phyloP scores from a whole-genome alignment of 345 rosid species.

The Arabidopsis thaliana region DNA sequence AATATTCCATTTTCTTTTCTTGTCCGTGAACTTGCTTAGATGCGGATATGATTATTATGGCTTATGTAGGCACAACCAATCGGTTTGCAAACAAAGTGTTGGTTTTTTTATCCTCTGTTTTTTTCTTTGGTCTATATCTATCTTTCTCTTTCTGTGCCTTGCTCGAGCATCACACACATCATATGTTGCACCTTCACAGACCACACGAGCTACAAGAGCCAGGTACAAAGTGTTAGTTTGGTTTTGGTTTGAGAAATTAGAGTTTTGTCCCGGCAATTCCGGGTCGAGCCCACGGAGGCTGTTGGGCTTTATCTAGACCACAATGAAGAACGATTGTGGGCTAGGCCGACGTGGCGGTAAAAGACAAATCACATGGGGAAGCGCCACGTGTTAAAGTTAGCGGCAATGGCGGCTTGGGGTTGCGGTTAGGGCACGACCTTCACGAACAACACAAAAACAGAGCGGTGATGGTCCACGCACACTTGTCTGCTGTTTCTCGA shows the following conservation, averaged over 20 bases:
- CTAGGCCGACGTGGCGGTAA: slow-evolving; percentile 10
- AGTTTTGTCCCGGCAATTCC: neutral
- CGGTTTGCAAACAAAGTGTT: slow-evolving; percentile 4
- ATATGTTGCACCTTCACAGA: no score
- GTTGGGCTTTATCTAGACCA: slow-evolving; percentile 24
- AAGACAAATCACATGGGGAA: slow-evolving; percentile 43
- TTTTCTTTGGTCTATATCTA: no score
- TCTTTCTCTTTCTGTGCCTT: no score
- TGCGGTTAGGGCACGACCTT: slow-evolving; percentile 48
- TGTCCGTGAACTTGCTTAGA: neutral
- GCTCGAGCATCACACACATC: no score
- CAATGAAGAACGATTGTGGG: neutral
- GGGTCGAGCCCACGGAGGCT: slow-evolving; percentile 12
- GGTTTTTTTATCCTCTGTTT: no score
- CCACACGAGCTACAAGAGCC: no score
- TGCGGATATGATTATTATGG: neutral
- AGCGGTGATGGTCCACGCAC: slow-evolving; percentile 49
- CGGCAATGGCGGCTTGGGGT: slow-evolving; percentile 45
- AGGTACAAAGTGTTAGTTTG: no score
- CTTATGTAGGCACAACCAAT: neutral
- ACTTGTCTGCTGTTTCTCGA: slow-evolving; percentile 43
- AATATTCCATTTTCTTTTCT: neutral
- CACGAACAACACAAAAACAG: slow-evolving; percentile 31
- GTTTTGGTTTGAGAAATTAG: neutral
- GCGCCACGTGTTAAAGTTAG: slow-evolving; percentile 28